These are phyloP conservation scores for Kwoniella newhampshirensis DNA, from an alignment of 768 basidiomycete genomes.

Conservation along the genomic window DNA sequence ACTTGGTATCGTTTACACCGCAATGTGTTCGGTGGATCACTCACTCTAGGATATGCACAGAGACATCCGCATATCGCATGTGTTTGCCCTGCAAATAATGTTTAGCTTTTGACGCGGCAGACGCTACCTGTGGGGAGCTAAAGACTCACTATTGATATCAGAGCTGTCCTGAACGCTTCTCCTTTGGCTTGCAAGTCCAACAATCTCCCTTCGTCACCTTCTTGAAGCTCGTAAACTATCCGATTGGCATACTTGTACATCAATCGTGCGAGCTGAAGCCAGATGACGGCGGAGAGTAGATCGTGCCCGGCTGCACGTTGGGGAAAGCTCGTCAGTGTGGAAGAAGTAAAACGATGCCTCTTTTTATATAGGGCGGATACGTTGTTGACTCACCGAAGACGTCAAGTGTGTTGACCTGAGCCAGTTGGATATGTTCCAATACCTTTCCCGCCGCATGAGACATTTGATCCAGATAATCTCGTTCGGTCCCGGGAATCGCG, in stretches of 20 bases:
- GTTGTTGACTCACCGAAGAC: conserved; percentile 16
- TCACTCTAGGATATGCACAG: conserved; percentile 6
- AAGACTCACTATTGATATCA: conserved; percentile 8
- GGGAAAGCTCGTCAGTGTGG: too few species aligned
- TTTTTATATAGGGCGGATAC: too few species aligned
- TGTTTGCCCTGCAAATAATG: conserved; percentile 8
- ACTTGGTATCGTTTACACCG: too few species aligned
- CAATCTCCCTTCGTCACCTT: neutral
- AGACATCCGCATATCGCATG: conserved; percentile 10
- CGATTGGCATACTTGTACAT: conserved; percentile 2
- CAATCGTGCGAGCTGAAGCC: neutral
- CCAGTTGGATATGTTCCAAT: conserved; percentile 18
- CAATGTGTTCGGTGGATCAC: too few species aligned
- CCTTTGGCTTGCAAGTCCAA: neutral
- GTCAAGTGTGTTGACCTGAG: conserved; percentile 16
- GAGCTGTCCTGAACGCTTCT: conserved; percentile 3
- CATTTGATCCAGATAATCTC: conserved; percentile 8
- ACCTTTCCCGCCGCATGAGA: conserved; percentile 16
- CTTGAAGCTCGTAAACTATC: neutral
- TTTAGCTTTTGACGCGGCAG: neutral
- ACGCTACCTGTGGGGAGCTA: neutral
- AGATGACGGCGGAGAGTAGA: neutral
- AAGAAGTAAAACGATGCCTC: neutral
- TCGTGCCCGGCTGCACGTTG: conserved; percentile 6
- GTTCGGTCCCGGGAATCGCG: conserved; percentile 1